phyloP scores from a whole-genome alignment of 2,329 filamentous ascomycete genomes.

The Bimuria novae-zelandiae region DNA sequence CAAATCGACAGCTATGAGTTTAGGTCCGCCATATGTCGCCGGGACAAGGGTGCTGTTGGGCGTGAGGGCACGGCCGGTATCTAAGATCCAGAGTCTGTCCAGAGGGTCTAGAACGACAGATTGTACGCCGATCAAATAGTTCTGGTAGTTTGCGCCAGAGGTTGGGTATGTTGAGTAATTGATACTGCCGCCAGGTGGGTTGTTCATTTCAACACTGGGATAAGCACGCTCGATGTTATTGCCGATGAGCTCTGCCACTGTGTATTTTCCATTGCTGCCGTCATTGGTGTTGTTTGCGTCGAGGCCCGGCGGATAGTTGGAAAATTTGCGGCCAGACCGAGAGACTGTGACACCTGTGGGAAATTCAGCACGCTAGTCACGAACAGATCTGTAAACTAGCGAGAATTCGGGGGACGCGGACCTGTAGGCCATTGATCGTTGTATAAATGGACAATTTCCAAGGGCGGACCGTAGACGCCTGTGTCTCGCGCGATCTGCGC shows the following conservation, averaged over 20 bases:
- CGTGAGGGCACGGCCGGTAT: conserved; percentile 55
- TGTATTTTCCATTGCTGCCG: conserved; percentile 50
- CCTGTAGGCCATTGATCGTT: conserved; percentile 57
- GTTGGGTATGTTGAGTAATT: conserved; percentile 56
- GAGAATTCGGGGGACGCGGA: neutral
- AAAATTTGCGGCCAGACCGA: conserved; percentile 55
- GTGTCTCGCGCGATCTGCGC: conserved; percentile 40
- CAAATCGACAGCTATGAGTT: conserved; percentile 56
- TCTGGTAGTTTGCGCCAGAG: conserved; percentile 52
- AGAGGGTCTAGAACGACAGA: conserved; percentile 57
- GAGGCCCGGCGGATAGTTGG: conserved; percentile 57
- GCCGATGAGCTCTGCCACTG: conserved; percentile 53
- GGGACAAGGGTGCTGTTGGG: conserved; percentile 51
- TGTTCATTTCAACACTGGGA: conserved; percentile 48
- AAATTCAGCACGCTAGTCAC: neutral
- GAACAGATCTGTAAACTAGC: too few relatives aligned
- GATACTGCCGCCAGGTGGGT: conserved; percentile 55
- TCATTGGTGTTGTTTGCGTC: conserved; percentile 54
- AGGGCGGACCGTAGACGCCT: conserved; percentile 47
- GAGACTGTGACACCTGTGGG: conserved; percentile 56
- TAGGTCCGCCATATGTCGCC: conserved; percentile 55
- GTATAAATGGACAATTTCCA: conserved; percentile 57
- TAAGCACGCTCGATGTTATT: conserved; percentile 55
- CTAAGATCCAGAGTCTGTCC: conserved; percentile 59
- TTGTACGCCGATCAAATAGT: conserved; percentile 58